Evolutionary conservation across 2,329 filamentous ascomycete species (phyloP).

Genomic region (Colletotrichum melonis): DNA sequence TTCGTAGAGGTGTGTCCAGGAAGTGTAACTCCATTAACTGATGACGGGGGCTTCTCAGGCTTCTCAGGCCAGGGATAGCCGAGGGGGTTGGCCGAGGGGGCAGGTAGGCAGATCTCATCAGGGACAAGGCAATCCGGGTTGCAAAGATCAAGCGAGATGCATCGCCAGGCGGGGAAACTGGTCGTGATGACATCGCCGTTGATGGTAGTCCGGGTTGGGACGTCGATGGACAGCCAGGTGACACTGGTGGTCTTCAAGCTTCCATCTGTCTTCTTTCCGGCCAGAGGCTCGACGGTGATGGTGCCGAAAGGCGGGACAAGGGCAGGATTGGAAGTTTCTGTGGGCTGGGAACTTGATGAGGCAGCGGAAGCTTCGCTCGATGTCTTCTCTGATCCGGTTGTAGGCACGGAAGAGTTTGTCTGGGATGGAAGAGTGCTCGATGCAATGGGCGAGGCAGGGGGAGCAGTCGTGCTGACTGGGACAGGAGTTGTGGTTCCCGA

Average conservation of each 20-base stretch:
- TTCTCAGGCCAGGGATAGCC: constrained; percentile 15
- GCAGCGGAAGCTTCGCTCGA: not conserved
- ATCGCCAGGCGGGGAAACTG: constrained; percentile 20
- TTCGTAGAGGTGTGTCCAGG: not conserved
- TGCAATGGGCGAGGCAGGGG: not conserved
- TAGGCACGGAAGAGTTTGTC: not conserved
- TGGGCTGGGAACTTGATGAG: not conserved
- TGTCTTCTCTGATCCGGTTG: not conserved
- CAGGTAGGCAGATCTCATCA: not conserved
- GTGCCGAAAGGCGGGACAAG: not conserved
- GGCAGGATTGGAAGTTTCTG: not conserved
- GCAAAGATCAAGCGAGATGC: constrained; percentile 19
- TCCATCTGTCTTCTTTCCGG: constrained; percentile 12
- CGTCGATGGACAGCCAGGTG: constrained; percentile 30
- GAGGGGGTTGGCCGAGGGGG: not conserved
- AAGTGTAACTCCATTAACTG: not conserved
- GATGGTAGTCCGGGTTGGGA: not conserved
- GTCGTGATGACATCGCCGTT: not conserved
- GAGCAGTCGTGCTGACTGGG: too few species aligned
- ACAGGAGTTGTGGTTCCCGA: not conserved
- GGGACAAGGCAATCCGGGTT: constrained; percentile 17
- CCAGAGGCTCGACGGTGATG: constrained; percentile 17
- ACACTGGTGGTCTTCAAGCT: constrained; percentile 17
- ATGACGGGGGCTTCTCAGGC: not conserved
- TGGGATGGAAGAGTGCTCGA: constrained; percentile 15